A percentile compares a stretch with the other conserved stretches of the same genome.
Conservation (phyloP, 176 grass and related monocot genomes). For the Oropetium thomaeum region DNA sequence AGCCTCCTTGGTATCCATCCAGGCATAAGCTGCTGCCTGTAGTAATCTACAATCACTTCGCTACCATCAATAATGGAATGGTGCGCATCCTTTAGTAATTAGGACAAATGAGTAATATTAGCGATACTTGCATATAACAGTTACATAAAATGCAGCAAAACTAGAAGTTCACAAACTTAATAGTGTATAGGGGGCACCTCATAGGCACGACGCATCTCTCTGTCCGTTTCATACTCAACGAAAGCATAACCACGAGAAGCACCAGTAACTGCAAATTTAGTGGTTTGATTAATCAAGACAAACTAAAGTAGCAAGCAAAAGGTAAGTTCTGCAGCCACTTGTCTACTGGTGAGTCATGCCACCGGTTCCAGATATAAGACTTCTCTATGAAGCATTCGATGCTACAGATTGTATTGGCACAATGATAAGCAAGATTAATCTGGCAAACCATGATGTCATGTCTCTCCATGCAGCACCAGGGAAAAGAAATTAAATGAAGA, state of each 20-base stretch:
- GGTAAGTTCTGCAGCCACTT: not conserved
- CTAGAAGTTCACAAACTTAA: not conserved
- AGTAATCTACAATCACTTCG: slow-evolving; percentile 97
- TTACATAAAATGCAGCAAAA: not conserved
- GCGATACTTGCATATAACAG: not conserved
- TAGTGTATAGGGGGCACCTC: slow-evolving; percentile 40
- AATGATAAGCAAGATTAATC: not conserved
- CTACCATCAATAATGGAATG: slow-evolving; percentile 74
- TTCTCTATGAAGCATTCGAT: not conserved
- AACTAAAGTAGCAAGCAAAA: not conserved
- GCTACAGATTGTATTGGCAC: not conserved
- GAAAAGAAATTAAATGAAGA: not conserved
- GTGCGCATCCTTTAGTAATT: slow-evolving; percentile 87
- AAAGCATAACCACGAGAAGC: slow-evolving; percentile 88
- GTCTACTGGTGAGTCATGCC: not conserved
- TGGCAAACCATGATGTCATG: not conserved
- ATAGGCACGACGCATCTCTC: slow-evolving; percentile 75
- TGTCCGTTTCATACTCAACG: slow-evolving; percentile 87
- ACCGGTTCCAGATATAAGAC: not conserved
- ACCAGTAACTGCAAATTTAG: slow-evolving; percentile 69
- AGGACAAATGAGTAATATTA: slow-evolving; percentile 5
- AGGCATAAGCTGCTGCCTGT: slow-evolving; percentile 88
- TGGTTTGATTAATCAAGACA: not conserved
- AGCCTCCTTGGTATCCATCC: slow-evolving; percentile 94
- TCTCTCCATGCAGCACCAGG: too few species aligned